phyloP scores from a whole-genome alignment of 306 rosid species.

The Acacia melanoxylon region DNA sequence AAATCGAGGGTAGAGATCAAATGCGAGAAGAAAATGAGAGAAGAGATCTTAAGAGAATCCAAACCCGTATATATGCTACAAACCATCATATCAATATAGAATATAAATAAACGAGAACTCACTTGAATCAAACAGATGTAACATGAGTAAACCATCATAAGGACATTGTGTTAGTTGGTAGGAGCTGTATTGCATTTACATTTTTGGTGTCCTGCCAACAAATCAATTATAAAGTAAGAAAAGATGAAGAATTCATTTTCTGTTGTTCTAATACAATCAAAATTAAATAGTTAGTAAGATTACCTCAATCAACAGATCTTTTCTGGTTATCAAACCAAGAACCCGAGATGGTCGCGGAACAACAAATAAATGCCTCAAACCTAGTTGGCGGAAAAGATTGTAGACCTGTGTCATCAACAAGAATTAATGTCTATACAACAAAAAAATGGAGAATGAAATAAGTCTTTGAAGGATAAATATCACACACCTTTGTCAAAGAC shows the following conservation, averaged over 20 bases:
- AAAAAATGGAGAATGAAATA: slow-evolving; percentile 23
- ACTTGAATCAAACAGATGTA: slow-evolving; percentile 15
- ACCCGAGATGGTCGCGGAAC: slow-evolving; percentile 88
- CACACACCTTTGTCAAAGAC: slow-evolving; percentile 85
- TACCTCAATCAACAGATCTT: slow-evolving; percentile 94
- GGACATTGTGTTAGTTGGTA: slow-evolving; percentile 92
- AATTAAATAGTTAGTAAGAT: not conserved
- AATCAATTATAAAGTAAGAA: not conserved
- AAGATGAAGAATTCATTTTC: not conserved
- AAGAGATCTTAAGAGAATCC: no score
- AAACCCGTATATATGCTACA: not conserved
- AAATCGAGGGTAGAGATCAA: no score
- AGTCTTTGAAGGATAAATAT: slow-evolving; percentile 25
- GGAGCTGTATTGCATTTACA: slow-evolving; percentile 75
- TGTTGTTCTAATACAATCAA: slow-evolving; percentile 3
- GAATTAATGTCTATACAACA: slow-evolving; percentile 31
- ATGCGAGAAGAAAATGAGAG: no score
- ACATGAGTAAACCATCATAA: slow-evolving; percentile 52
- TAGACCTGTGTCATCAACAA: slow-evolving; percentile 72
- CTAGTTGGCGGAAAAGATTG: slow-evolving; percentile 97
- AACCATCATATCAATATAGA: slow-evolving; percentile 10
- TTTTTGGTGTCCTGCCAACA: slow-evolving; percentile 67
- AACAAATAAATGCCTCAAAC: slow-evolving; percentile 90
- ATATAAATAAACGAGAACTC: slow-evolving; percentile 20
- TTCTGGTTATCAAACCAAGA: slow-evolving; percentile 84